Conservation (phyloP, 2,329 filamentous ascomycete species). For the Zarea fungicola region DNA sequence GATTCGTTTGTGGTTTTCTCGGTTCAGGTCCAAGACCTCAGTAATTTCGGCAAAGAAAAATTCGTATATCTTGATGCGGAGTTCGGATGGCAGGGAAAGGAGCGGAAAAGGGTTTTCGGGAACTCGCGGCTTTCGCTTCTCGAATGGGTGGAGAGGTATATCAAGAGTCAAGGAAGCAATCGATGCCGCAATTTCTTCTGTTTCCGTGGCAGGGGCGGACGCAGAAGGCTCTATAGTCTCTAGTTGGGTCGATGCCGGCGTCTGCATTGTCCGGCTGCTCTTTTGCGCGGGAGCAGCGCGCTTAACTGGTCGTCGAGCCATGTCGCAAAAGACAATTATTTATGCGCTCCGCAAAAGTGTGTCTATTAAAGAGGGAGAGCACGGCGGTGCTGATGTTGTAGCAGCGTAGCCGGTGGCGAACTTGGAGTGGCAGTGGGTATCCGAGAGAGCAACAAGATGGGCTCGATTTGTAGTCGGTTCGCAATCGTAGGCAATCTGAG, state of each 20-base stretch:
- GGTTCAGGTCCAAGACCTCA: constrained; percentile 60
- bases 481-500: background rate
- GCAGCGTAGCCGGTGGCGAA: no score
- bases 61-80: constrained; percentile 64
- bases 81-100: constrained; percentile 61
- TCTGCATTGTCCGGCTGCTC: background rate
- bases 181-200: constrained; percentile 35
- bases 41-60: constrained; percentile 53
- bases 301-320: constrained; percentile 22
- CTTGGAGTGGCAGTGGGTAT: no score
- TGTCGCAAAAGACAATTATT: background rate
- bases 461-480: background rate
- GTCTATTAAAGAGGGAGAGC: no score
- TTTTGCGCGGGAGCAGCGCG: constrained; percentile 28
- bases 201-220: constrained; percentile 32
- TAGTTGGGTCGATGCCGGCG: constrained; percentile 23
- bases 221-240: constrained; percentile 25
- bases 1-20: constrained; percentile 58
- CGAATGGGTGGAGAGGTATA: constrained; percentile 28
- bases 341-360: background rate
- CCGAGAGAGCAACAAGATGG: no score
- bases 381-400: no score
- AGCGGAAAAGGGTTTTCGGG: constrained; percentile 54
- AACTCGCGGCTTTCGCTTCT: constrained; percentile 24
- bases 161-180: constrained; percentile 41